Base-by-base conservation (phyloP, 176 grass and related monocot species). In the Avena sativa region DNA sequence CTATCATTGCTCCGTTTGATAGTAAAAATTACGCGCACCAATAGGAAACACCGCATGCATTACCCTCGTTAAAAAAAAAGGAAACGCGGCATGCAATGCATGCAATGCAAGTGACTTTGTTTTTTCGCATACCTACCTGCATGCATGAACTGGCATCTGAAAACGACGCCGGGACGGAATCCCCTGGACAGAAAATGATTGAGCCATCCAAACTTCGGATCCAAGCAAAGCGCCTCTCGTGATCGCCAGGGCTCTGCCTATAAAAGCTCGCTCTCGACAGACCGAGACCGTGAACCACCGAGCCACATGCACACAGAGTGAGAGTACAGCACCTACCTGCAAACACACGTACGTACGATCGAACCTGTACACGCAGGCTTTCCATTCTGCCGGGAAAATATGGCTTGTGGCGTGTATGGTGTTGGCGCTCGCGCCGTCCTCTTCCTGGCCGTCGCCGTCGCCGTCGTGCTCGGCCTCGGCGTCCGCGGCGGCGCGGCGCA, bases 181-280 rank as follows among this genome's bases (percentile, higher is more conserved):
- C 23, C 72, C 49, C 50, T 52, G 72, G 48, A 53, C 2, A 53
- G 13, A 30, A 36, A 16, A 71, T 53, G 56, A 79, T 79, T 61
- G 70, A 43, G 6, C 49, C 17, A 79, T 28, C 21, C 21, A 83
- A 68, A 68, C 85, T 87, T 84, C 76, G 20, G 81, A 84, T 87
- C 10, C 76, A 91, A 87, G 85, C 19, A 87, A 91, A 87, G 85
- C 38, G 38, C 26, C 79, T 81, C 62, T 59, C 25, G 9, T 30
- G 40, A 34, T 5, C 62, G 5, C 47, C 79, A 14, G 11, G 16
- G 26, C 26, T 48, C 26, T 48, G 0, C 25, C 61, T 67, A 68
- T 69, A 40, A 82, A 82, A 82, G 7, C 19, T 34, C 8, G 62
- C 28, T 25, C 43, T 28, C 16, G 14, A 28, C 46, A 48, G 36